phyloP scores from a whole-genome alignment of 306 rosid genomes.

The Vigna reflexopilosa region DNA sequence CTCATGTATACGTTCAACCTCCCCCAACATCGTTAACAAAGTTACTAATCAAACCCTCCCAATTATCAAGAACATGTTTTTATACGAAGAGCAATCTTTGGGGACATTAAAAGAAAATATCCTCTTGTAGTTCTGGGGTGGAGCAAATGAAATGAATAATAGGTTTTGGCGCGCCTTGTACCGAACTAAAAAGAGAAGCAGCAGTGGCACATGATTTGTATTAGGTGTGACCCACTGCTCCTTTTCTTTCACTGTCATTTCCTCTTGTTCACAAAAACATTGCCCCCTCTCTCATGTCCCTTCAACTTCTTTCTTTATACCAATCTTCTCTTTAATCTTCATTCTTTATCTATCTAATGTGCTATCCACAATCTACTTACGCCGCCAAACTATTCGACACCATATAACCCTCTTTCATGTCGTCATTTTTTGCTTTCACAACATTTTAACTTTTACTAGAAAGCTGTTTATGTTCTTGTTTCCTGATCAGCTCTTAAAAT shows the following conservation, averaged over 20 bases:
- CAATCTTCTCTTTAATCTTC: neutral
- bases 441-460: neutral
- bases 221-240: conserved; percentile 33
- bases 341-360: neutral
- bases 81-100: no score
- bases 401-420: neutral
- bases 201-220: neutral
- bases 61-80: no score
- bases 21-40: no score
- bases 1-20: no score
- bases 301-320: conserved; percentile 9
- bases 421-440: neutral
- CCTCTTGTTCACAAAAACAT: conserved; percentile 28
- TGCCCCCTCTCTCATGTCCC: conserved; percentile 3
- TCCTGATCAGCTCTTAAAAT: neutral
- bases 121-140: no score
- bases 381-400: conserved; percentile 29
- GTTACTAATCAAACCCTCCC: no score
- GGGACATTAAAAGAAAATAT: no score
- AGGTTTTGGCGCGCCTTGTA: no score
- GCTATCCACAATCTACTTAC: neutral
- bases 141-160: no score
- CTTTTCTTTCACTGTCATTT: conserved; percentile 11
- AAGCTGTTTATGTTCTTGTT: neutral
- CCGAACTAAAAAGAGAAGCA: no score